Conservation (phyloP, 305 asterid species). For the Fraxinus dipetala region DNA sequence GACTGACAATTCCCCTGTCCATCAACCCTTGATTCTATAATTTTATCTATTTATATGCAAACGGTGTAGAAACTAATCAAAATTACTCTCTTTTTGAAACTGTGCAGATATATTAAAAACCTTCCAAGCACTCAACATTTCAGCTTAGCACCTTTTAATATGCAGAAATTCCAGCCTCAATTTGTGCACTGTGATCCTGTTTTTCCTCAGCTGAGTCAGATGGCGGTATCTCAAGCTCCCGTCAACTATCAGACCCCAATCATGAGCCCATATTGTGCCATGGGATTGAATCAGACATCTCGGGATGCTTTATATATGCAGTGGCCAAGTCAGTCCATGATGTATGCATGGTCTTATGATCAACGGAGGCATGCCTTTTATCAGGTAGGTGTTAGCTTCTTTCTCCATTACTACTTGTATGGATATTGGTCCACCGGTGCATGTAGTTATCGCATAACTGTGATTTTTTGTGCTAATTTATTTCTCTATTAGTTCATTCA, state of each 20-base stretch:
- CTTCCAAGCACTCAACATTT: constrained; percentile 51
- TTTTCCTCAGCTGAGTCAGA: constrained; percentile 60
- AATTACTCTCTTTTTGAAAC: not conserved
- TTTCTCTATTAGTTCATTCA: not conserved
- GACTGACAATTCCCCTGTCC: not conserved
- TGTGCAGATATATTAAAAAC: constrained; percentile 65
- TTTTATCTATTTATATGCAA: not conserved
- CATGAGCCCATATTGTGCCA: constrained; percentile 63
- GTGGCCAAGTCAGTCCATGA: constrained; percentile 85
- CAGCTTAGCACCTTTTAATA: constrained; percentile 44
- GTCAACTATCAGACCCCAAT: constrained; percentile 55
- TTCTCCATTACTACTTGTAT: not conserved
- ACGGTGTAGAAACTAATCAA: not conserved
- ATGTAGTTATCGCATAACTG: not conserved
- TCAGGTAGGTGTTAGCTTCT: constrained; percentile 48
- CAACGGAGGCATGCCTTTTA: constrained; percentile 62
- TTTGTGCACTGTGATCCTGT: constrained; percentile 70
- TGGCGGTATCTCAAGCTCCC: constrained; percentile 58
- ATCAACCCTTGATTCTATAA: not conserved
- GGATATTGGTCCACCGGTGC: not conserved
- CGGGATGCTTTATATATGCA: constrained; percentile 65
- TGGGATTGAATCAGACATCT: constrained; percentile 62
- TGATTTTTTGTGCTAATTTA: not conserved
- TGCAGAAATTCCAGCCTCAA: constrained; percentile 66
- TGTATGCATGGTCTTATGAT: constrained; percentile 88